Base-by-base conservation (phyloP, 805 yeast species). In the Candida nitratophila region DNA sequence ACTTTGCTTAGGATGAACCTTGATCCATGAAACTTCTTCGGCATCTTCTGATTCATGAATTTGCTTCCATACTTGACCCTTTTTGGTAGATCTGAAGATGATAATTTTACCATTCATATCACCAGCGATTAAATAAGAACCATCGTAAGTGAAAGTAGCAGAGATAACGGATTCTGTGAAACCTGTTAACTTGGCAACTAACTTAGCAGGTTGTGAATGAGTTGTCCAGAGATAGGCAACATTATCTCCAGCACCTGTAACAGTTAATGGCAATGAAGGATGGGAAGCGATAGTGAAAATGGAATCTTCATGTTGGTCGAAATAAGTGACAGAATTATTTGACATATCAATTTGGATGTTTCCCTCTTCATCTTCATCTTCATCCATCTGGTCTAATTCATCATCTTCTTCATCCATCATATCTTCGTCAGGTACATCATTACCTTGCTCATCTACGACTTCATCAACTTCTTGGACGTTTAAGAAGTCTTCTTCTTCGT, bases 201-300 rank as follows among this genome's bases (percentile, higher is more conserved):
- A 71, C 49, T 81, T 78, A 11, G 96, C 87, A 29, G 96, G 96
- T 47, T 78, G 80, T 2, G 87, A 73, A 63, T 88, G 95, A 1
- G 95, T 83, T 4, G 96, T 88, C 98, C 98, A 93, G 55, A 93
- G 60, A 60, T 79, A 86, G 1, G 90, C 96, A 22, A 78, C 70
- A 61, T 91, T 82, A 63, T 93, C 99, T 47, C 96, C 98, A 36
- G 96, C 98, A 27, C 99, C 99, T 20, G 91, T 76, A n/a, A 82
- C 83, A 9, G 86, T 93, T 61, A 83, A 63, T 16, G 97, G 97
- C 47, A 89, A 70, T 7, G 72, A 72, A 34, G 97, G 97, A 61
- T 93, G 97, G 7, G 81, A 68, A 41, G 86, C 77, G n/a, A 93
- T 72, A 14, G 85, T 72, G 64, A 85, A 91, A 3, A 91, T 77